Evolutionary conservation across 2,329 filamentous ascomycete genomes (phyloP), one percentile per base, ranked within the genome.

Genomic region (Claviceps quebecensis): DNA sequence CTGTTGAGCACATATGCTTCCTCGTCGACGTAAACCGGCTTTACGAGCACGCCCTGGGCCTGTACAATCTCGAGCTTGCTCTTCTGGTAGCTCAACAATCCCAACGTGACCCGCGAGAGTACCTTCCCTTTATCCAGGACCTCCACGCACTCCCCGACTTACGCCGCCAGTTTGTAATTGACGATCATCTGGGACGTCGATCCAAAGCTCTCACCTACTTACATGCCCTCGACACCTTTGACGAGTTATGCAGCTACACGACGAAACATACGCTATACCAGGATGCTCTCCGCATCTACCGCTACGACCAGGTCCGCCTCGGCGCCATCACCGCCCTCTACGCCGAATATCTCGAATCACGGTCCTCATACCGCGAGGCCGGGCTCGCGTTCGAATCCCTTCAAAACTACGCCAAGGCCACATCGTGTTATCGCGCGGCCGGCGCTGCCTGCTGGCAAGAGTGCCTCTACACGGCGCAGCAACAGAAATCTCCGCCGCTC

Each of bases 1-100:
- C 91, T 0, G 84, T 96, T 22, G 89, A 96, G 63, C 93, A 98
- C 62, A 96, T 98, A 54, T 97, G 89, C 73, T 98, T 98, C 73
- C 76, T 98, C 43, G 87, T 90, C 0, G 93, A 98, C 66, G 85
- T 94, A 45, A 94, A 96, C 65, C 82, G 83, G 40, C 78, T 98
- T 0, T 98, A 95, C 61, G 87, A 96, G 55, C 83, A 90, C 54
- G 87, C 93, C 0, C 74, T 98, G 2, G 90, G 90, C 1, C 73
- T 97, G 2, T 98, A 98, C 64, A 83, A 97, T 61, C 78, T 98
- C 2, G 88, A 95, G 11, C 79, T 98, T 7, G 84, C 91, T 3
- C 74, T 98, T 11, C 74, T 96, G 5, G 87, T 98, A 13, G 93
- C 93, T 0, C 93, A 98, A 62, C 90, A 96, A 63, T 93, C 90